Conservation (phyloP, 2,329 filamentous ascomycete species). For the Metarhizium brunneum region DNA sequence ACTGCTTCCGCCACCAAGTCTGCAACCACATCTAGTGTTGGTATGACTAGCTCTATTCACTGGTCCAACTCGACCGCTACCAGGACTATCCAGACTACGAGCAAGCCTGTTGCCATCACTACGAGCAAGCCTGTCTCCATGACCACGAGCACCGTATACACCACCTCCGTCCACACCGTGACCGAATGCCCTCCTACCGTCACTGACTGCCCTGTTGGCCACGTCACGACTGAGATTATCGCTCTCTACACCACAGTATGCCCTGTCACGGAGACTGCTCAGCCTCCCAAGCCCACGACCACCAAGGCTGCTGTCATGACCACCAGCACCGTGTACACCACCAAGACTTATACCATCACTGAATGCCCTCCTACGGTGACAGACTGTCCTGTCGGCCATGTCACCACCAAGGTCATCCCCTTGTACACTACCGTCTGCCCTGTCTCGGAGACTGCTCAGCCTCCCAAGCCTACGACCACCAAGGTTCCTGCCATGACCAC, state of each 20-base stretch:
- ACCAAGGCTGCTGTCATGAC: constrained; percentile 9
- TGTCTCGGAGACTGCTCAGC: constrained; percentile 9
- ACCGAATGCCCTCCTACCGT: constrained; percentile 41
- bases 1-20: neutral
- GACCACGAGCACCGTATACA: constrained; percentile 26
- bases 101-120: constrained; percentile 10
- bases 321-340: constrained; percentile 39
- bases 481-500: constrained; percentile 2
- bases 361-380: constrained; percentile 41
- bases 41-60: neutral
- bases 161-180: constrained; percentile 39
- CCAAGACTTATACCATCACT: constrained; percentile 44
- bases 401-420: constrained; percentile 23
- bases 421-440: constrained; percentile 30
- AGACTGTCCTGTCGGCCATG: constrained; percentile 33
- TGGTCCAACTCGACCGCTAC: constrained; percentile 9
- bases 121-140: neutral
- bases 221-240: constrained; percentile 30
- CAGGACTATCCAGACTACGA: constrained; percentile 8
- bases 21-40: neutral
- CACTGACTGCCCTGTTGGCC: constrained; percentile 25
- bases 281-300: constrained; percentile 7
- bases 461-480: constrained; percentile 8
- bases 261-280: constrained; percentile 18
- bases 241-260: constrained; percentile 36